Conservation (phyloP, 2,329 filamentous ascomycete species). For the Neophaeococcomyces aloes region DNA sequence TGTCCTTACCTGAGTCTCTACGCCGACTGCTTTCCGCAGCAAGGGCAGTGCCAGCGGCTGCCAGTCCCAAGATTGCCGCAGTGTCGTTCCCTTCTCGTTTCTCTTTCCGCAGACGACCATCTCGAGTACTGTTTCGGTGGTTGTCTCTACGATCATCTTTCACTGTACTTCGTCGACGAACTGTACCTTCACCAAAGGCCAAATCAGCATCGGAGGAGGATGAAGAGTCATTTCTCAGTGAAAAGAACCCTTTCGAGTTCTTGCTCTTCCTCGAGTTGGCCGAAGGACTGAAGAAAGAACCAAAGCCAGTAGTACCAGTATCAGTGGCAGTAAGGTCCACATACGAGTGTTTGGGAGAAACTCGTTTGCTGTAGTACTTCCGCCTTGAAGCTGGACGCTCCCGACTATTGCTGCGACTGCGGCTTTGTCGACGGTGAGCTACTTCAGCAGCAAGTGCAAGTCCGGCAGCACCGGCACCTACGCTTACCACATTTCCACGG, state of each 20-base stretch:
- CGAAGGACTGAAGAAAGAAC: slow-evolving; percentile 54
- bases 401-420: slow-evolving; percentile 24
- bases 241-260: slow-evolving; percentile 40
- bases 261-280: slow-evolving; percentile 39
- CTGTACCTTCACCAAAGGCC: slow-evolving; percentile 53
- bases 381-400: slow-evolving; percentile 29
- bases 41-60: slow-evolving; percentile 38
- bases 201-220: slow-evolving; percentile 59
- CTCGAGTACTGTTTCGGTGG: slow-evolving; percentile 24
- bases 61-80: slow-evolving; percentile 38
- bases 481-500: slow-evolving; percentile 29
- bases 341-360: slow-evolving; percentile 50
- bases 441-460: slow-evolving; percentile 29
- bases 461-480: slow-evolving; percentile 28
- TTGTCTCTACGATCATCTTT: slow-evolving; percentile 25
- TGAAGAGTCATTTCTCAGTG: slow-evolving; percentile 53
- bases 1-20: slow-evolving; percentile 15
- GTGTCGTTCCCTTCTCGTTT: slow-evolving; percentile 24
- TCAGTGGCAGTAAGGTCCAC: slow-evolving; percentile 55
- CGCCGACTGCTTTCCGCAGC: slow-evolving; percentile 28
- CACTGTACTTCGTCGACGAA: slow-evolving; percentile 22
- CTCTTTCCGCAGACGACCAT: slow-evolving; percentile 21
- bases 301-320: slow-evolving; percentile 44
- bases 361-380: slow-evolving; percentile 25
- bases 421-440: slow-evolving; percentile 22